Base-by-base conservation (phyloP, 495 filamentous ascomycete species). In the Recurvomyces mirabilis region DNA sequence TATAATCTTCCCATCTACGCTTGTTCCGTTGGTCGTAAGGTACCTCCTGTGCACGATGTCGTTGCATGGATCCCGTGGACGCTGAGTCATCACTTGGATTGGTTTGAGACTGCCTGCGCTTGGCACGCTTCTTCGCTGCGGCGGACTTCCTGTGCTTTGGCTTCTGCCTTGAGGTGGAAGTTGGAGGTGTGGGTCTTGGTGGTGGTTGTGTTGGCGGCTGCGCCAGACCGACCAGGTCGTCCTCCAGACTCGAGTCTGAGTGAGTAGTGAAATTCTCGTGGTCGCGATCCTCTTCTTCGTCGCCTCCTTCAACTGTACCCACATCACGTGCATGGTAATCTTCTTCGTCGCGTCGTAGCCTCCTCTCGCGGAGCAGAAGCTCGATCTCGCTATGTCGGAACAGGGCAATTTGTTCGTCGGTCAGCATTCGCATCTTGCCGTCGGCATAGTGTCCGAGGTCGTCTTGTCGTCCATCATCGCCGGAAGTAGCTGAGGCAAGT, bases 361-460 rank as follows among this genome's bases (percentile, higher is more conserved):
- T 49, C 53, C 60, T 62, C 46, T 68, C 68, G 9, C 81, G 73
- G 3, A 85, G 63, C 14, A 94, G 63, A 6, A 69, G 56, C 55
- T 93, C 77, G 32, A 96, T 73, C 64, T 98, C 91, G 12, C 81
- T 91, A 58, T 91, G 82, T 46, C 91, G 70, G 58, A 96, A 94
- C 29, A 94, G 91, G 14, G 71, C 77, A 33, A 95, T 84, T 63
- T 98, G 82, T 43, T 84, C 83, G 60, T 94, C 84, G 1, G 93
- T 96, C 38, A 98, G 66, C 5, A 87, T 94, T 5, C 93, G 79
- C 60, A 93, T 93, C 41, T 78, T 75, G 12, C 93, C 89, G 52
- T 96, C 88, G 5, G 73, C 66, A 57, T 95, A 98, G 61, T 87
- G 91, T 18, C 88, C 93, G 11, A 94, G 71, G 6, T 68, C 80